Evolutionary conservation across 768 basidiomycete genomes (phyloP), one percentile per base, ranked within the genome.

Genomic region (Termitomyces sp.): DNA sequence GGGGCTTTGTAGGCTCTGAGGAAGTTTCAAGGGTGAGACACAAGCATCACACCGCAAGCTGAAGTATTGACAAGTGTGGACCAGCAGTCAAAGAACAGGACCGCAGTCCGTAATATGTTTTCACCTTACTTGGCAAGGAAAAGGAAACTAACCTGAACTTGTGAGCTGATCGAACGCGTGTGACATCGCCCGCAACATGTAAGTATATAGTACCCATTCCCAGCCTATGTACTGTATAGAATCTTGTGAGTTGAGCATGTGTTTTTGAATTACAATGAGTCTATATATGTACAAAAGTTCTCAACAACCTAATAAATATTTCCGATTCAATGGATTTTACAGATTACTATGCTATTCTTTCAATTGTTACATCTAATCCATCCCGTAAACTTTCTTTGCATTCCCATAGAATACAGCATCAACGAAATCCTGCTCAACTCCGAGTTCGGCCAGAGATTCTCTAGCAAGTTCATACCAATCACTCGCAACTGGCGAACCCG

Each of bases 381-480:
- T 67, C 51, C 73, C 75, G 63, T 82, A 83, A 42, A 81, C 75
- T 55, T 71, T 75, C 67, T 74, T 71, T 8, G 82, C 82, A 57
- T 81, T 82, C 31, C 66, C 71, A 61, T 68, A 76, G 68, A 94
- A 94, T 45, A 94, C 84, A 27, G 82, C 86, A 66, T 94, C 86
- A 58, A 94, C 76, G 24, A 80, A 83, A 36, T 86, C 85, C 70
- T 91, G 90, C 54, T 93, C 91, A 48, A 90, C 78, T 7, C 86
- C 89, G 48, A 93, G 75, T 71, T 93, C 92, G 30, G 88, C 83
- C 59, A 93, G 80, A 1, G 86, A 86, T 67, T 90, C 91, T 62
- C 87, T 80, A 12, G 90, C 88, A 55, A 93, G 81, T 64, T 85
- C 87, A 65, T 91, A 94, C 92, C 92, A 94, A 60, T 86, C 84